Conservation (phyloP, 2,329 filamentous ascomycete genomes). For the Aspergillus sp. region DNA sequence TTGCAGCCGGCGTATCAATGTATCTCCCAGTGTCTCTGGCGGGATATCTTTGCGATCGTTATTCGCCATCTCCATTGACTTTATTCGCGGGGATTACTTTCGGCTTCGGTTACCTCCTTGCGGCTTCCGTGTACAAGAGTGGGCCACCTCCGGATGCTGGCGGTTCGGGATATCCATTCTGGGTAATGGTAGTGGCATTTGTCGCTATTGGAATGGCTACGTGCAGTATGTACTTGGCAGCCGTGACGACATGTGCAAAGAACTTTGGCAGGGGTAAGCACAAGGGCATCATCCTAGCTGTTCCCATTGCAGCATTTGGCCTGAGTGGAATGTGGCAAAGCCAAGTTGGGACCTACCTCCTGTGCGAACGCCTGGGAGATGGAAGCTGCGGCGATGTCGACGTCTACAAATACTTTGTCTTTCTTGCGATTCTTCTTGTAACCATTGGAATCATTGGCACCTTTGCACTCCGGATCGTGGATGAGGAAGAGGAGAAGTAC, state of each 20-base stretch:
- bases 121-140: conserved; percentile 73
- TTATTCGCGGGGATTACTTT: conserved; percentile 72
- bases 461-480: conserved; percentile 73
- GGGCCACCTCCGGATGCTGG: conserved; percentile 53
- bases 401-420: conserved; percentile 86
- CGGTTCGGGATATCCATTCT: conserved; percentile 67
- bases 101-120: conserved; percentile 76
- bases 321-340: conserved; percentile 95
- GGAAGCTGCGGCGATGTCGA: conserved; percentile 58
- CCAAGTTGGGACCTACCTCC: conserved; percentile 75
- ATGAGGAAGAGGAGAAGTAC: conserved; percentile 72
- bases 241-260: conserved; percentile 95
- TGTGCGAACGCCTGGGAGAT: conserved; percentile 71
- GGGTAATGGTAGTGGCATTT: conserved; percentile 82
- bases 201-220: conserved; percentile 79
- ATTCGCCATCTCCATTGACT: conserved; percentile 75
- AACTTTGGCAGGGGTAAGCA: conserved; percentile 91
- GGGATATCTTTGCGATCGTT: conserved; percentile 88
- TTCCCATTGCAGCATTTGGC: conserved; percentile 90
- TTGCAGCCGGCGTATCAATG: conserved; percentile 80
- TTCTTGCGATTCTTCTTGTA: conserved; percentile 71
- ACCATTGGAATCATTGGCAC: conserved; percentile 70
- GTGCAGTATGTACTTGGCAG: conserved; percentile 82
- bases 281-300: conserved; percentile 82
- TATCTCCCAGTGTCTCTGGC: conserved; percentile 90